Percentiles rank a stretch among this genome's conserved stretches.
Conservation (phyloP, 768 basidiomycete genomes). For the Chalciporus sphaerocephalus region DNA sequence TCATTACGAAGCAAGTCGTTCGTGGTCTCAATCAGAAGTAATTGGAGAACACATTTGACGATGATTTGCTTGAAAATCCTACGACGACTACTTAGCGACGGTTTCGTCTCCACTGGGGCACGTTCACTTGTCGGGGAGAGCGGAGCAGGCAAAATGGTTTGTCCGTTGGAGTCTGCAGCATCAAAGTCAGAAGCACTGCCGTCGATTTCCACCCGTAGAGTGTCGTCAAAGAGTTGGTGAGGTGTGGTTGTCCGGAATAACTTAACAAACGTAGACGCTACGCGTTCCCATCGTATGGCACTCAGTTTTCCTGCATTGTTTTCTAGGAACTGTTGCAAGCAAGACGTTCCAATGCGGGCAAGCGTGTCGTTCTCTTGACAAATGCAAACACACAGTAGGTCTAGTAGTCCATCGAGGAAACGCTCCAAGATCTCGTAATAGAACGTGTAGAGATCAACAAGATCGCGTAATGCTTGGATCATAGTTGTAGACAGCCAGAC, state of each 20-base stretch:
- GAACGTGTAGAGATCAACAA: constrained; percentile 93
- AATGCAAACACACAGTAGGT: constrained; percentile 92
- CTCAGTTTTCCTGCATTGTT: constrained; percentile 87
- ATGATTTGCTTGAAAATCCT: constrained; percentile 97
- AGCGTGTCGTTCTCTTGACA: constrained; percentile 99
- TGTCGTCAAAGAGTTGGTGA: constrained; percentile 93
- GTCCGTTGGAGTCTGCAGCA: constrained; percentile 52
- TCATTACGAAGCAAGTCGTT: constrained; percentile 92
- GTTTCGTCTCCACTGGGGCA: constrained; percentile 42
- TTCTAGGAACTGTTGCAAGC: constrained; percentile 92
- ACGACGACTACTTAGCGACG: constrained; percentile 68
- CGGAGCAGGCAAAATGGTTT: constrained; percentile 80
- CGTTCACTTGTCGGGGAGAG: constrained; percentile 71
- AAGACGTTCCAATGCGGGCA: constrained; percentile 95
- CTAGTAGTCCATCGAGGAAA: constrained; percentile 89
- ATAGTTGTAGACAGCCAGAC: constrained; percentile 99
- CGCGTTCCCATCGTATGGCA: constrained; percentile 81
- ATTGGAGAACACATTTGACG: constrained; percentile 96
- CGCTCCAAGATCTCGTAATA: constrained; percentile 90
- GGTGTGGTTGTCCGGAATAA: constrained; percentile 98
- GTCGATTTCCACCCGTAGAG: constrained; percentile 79
- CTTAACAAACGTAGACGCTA: constrained; percentile 88
- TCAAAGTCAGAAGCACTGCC: constrained; percentile 54
- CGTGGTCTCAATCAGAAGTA: constrained; percentile 94
- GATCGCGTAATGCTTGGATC: constrained; percentile 93